Evolutionary conservation across 768 basidiomycete genomes (phyloP), one percentile per base, ranked within the genome.

Genomic region (Termitomyces sp.): DNA sequence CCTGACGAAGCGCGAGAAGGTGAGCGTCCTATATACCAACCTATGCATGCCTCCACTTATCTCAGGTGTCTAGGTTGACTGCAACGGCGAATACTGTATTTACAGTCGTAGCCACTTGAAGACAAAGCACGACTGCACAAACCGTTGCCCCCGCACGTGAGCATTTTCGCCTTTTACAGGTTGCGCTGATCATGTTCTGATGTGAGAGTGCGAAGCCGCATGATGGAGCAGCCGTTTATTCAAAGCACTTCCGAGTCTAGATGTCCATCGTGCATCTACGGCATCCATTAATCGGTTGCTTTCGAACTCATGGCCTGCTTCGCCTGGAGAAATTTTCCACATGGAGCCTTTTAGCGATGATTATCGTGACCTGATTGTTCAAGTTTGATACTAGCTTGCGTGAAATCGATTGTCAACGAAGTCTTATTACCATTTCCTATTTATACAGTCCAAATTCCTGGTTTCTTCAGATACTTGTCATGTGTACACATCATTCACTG

Each of bases 11-110:
- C 66, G 67, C 13, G 74, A 78, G 52, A 72, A 50, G 67, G 79
- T 78, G 65, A 27, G 69, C 24, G 22, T 32, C 22, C 18, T 24
- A 27, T 10, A 6, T 14, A 32, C 33, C 40, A 27, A 20, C 10
- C 34, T 49, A 6, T 55, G 33, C 44, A 22, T 51, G 32, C 42
- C 34, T 40, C 27, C 26, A 22, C n/a, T 32, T 20, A n/a, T 5
- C 33, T 43, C 26, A 24, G 43, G 10, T 52, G 18, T 18, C 14
- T 53, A 85, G 83, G 69, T 85, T 16, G 84, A 84, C 60, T 85
- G 83, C 61, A 73, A 77, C 48, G 55, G 55, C 2, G 53, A 58
- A 27, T 59, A 62, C 7, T 84, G 84, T 55, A 69, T 65, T 8
- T 65, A 74, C 55, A 85, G 83, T 58, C 22, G 48, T 9, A 62